Base-by-base conservation (phyloP, 176 grass and related monocot genomes). In the Aegilops speltoides region DNA sequence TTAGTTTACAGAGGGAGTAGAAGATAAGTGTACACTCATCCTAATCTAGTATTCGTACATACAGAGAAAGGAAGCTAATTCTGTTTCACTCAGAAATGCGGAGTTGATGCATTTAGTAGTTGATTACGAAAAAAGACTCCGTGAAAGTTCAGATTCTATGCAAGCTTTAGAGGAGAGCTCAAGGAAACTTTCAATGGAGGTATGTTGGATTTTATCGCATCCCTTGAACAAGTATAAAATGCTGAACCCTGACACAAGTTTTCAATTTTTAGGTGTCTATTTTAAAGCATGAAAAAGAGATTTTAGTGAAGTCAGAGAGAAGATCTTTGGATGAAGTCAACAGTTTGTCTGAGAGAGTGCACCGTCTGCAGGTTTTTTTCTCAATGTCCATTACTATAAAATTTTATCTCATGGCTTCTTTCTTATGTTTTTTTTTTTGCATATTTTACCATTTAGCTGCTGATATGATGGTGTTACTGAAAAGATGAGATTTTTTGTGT, bases 11-110 rank as follows among this genome's bases (percentile, higher is more conserved):
- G 41, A 45, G 41, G 41, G 41, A 45, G 41, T 57, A 57, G 54
- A 77, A 31, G 16, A 76, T 9, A 77, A 32, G 25, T 64, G 24
- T 84, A 78, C 77, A 20, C 46, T 60, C 23, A 80, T 80, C 26
- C 76, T 83, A 73, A 83, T 54, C 45, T 82, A 32, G 33, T 83
- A 79, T 61, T 17, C 38, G 29, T 86, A 79, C 73, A 43, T 87
- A 41, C 82, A 99, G 97, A 94, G 94, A 82, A 99, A 94, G 64
- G 94, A 97, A 87, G 87, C 97, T 83, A 97, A 90, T 94, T 90
- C 89, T 36, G 78, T 83, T 74, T 99, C 92, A 22, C 77, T 91
- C 64, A 94, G 97, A 93, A 99, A 97, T 88, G 73, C 92, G 29
- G 97, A 99, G 68, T 68, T 99, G 81, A 97, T 87, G 79, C 92